Base-by-base conservation (phyloP, 2,329 filamentous ascomycete genomes). In the Penicillium sp. region DNA sequence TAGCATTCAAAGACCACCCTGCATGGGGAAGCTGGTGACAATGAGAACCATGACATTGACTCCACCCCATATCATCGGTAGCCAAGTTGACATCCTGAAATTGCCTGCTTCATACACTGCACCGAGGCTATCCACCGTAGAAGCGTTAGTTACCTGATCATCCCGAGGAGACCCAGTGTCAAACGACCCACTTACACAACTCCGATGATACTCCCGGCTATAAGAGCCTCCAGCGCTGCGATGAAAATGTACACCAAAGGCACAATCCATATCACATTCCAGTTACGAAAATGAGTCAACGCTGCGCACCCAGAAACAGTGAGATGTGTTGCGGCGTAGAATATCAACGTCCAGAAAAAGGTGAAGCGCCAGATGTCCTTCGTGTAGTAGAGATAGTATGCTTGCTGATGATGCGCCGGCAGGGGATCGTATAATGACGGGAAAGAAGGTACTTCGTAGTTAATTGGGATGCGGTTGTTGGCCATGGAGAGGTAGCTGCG, bases 71-170 rank as follows among this genome's bases (percentile, higher is more conserved):
- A 90, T 79, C 62, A 93, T 85, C 0, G 90, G 90, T 45, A 95
- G 87, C 89, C 89, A 95, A 0, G 90, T 95, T 40, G 88, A 91
- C 88, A 95, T 93, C 61, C 83, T 77, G 65, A 91, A 95, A 69
- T 85, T 88, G 38, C 88, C 90, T 2, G 85, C 80, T 59, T 82
- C 80, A 64, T 95, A 95, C 32, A 91, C 80, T 8, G 84, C 87
- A 12, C 87, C 88, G 19, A 94, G 73, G 43, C 87, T 90, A 55
- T 40, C 21, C 15, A 24, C 45, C 29, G 48, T 7, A 26, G 12
- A 45, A 24, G 12, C 7, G 26, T 53, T 43, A 58, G 45, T 24
- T 21, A 21, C 12, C 15, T 22, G 21, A 26, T n/a, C 5, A 32
- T 39, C 13, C 2, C 3, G 12, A 15, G 9, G 4, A 5, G 4